These are phyloP conservation scores for Smallanthus sonchifolius DNA, from an alignment of 129 eudicot genomes.

Conservation along the genomic window DNA sequence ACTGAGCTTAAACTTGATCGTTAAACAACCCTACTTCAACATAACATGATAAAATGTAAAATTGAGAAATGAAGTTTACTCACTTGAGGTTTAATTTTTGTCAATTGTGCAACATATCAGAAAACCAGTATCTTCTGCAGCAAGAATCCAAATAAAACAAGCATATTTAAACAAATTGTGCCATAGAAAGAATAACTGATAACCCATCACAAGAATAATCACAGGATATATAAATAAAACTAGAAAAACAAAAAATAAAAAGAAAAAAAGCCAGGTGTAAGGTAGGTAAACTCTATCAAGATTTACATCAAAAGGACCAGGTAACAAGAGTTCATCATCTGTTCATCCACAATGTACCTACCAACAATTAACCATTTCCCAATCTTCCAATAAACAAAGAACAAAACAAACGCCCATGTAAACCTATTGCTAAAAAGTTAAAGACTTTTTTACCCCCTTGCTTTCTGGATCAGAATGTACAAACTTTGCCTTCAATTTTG, in stretches of 20 bases:
- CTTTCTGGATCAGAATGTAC: conserved; percentile 39
- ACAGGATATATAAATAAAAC: neutral
- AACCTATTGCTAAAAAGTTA: conserved; percentile 21
- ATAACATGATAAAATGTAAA: too few species aligned
- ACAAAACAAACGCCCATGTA: conserved; percentile 29
- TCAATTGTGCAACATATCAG: too few species aligned
- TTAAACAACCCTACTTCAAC: too few species aligned
- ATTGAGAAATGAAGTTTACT: too few species aligned
- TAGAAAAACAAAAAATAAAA: too few species aligned
- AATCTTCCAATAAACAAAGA: conserved; percentile 34
- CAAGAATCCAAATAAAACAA: too few species aligned
- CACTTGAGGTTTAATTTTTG: too few species aligned
- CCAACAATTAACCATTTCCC: conserved; percentile 15
- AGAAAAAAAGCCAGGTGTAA: neutral
- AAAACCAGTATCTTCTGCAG: too few species aligned
- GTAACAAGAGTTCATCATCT: conserved; percentile 21
- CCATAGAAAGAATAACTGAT: neutral
- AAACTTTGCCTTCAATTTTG: conserved; percentile 21
- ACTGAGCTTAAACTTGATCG: too few species aligned
- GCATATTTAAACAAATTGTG: too few species aligned
- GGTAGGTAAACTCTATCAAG: conserved; percentile 15
- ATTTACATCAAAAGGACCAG: conserved; percentile 26
- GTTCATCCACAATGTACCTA: conserved; percentile 14
- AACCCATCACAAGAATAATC: neutral
- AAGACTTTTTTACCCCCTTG: conserved; percentile 16